These are phyloP conservation scores for Fabrea salina DNA, from an alignment of 169 alveolate genomes.

Conservation along the genomic window DNA sequence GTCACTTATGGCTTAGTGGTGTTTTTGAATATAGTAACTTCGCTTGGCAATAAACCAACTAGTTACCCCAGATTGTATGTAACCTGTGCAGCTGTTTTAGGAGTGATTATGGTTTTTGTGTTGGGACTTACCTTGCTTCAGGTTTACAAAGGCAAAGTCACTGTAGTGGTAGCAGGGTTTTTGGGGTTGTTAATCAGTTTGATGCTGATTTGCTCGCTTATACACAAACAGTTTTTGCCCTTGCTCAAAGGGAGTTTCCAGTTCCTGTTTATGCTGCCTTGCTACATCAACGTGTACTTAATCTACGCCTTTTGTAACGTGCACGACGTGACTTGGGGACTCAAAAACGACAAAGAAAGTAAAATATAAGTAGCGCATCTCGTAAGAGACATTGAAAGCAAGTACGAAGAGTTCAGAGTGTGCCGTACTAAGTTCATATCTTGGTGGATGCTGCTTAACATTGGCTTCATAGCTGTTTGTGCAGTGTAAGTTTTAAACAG, in stretches of 20 bases:
- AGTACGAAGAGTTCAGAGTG: no score
- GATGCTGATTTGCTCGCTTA: neutral
- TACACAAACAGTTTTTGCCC: neutral
- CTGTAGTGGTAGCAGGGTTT: neutral
- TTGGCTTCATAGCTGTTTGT: no score
- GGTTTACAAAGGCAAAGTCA: neutral
- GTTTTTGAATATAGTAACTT: neutral
- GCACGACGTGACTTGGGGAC: constrained; percentile 16
- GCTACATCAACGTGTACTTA: neutral
- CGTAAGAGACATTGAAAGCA: no score
- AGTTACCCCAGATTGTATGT: neutral
- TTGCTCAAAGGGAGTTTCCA: constrained; percentile 35
- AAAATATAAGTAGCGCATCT: no score
- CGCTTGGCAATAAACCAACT: constrained; percentile 6
- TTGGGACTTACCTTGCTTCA: neutral
- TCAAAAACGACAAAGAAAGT: neutral
- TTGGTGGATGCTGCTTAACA: no score
- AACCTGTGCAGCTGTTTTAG: neutral
- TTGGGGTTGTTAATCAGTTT: neutral
- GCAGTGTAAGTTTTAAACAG: no score
- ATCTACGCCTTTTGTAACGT: constrained; percentile 22
- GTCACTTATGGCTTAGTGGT: neutral
- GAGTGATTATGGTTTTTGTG: neutral
- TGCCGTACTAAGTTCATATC: no score
- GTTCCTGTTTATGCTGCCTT: neutral